These are phyloP conservation scores for Melaleuca quinquenervia DNA, from an alignment of 345 rosid species.

Conservation along the genomic window DNA sequence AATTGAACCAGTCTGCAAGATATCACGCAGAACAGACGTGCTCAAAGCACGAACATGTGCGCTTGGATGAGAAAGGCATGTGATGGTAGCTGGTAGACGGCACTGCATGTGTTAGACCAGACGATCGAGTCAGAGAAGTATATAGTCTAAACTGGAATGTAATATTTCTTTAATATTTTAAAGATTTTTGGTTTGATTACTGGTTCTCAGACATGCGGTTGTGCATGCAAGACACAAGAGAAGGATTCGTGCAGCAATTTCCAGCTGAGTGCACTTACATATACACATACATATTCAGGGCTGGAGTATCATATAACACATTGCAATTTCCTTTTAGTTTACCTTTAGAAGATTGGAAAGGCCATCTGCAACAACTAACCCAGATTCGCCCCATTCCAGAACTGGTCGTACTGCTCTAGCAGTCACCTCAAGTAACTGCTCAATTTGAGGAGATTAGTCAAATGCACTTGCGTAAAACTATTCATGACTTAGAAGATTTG, in stretches of 20 bases:
- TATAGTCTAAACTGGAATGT: not conserved
- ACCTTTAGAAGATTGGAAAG: slow-evolving; percentile 88
- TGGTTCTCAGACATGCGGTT: not conserved
- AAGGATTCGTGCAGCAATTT: not conserved
- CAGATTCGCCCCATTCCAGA: slow-evolving; percentile 82
- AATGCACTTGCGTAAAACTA: not conserved
- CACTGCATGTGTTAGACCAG: slow-evolving; percentile 44
- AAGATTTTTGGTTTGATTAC: not conserved
- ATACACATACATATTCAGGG: not conserved
- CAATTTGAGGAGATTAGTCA: not conserved
- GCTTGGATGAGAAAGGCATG: slow-evolving; percentile 86
- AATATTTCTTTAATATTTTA: not conserved
- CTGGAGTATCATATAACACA: not conserved
- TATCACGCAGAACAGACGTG: slow-evolving; percentile 69
- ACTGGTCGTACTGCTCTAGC: slow-evolving; percentile 86
- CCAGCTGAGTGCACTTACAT: not conserved
- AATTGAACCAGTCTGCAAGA: slow-evolving; percentile 39
- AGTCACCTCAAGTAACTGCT: slow-evolving; percentile 90
- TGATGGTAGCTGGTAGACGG: slow-evolving; percentile 75
- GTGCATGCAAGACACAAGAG: not conserved
- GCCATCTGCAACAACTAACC: slow-evolving; percentile 80
- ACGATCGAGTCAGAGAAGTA: not conserved
- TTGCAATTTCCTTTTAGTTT: not conserved
- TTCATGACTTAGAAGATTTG: not conserved
- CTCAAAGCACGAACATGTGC: slow-evolving; percentile 94